phyloP scores from a whole-genome alignment of 805 yeast species.

The Candida alai region DNA sequence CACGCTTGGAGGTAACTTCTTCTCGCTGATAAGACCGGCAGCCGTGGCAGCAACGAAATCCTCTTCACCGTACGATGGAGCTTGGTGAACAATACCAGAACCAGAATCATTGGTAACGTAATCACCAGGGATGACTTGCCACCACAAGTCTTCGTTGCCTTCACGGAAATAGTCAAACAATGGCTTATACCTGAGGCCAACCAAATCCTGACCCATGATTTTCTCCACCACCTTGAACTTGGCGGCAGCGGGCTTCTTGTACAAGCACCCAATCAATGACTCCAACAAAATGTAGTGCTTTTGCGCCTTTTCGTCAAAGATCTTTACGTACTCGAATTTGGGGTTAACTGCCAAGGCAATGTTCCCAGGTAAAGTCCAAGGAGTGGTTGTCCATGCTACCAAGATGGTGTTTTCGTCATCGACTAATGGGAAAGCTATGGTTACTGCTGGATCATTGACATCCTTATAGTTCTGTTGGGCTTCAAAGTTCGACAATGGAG shows the following conservation, averaged over 20 bases:
- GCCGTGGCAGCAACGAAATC: conserved; percentile 83
- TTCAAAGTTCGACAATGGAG: conserved; percentile 95
- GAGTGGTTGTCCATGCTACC: conserved; percentile 99
- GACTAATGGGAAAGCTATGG: conserved; percentile 78
- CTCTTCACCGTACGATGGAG: conserved; percentile 99
- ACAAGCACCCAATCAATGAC: conserved; percentile 72
- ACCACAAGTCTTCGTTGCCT: conserved; percentile 70
- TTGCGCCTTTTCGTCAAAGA: conserved; percentile 82
- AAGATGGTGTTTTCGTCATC: conserved; percentile 79
- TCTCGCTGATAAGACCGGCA: conserved; percentile 70
- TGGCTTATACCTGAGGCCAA: conserved; percentile 79
- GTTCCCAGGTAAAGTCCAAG: conserved; percentile 98
- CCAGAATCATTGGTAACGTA: conserved; percentile 93
- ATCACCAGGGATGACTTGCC: conserved; percentile 74
- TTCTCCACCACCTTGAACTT: conserved; percentile 79
- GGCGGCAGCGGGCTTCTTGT: conserved; percentile 92
- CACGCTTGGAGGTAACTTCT: conserved; percentile 81
- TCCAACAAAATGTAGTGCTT: conserved; percentile 82
- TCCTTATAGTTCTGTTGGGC: conserved; percentile 98
- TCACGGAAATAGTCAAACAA: conserved; percentile 78
- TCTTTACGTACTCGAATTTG: conserved; percentile 84
- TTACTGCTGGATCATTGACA: conserved; percentile 94
- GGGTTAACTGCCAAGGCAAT: conserved; percentile 91
- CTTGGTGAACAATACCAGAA: conserved; percentile 98
- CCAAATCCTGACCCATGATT: conserved; percentile 74